These are phyloP conservation scores for Oryza punctata DNA, from an alignment of 176 grass and related monocot species.

Conservation along the genomic window DNA sequence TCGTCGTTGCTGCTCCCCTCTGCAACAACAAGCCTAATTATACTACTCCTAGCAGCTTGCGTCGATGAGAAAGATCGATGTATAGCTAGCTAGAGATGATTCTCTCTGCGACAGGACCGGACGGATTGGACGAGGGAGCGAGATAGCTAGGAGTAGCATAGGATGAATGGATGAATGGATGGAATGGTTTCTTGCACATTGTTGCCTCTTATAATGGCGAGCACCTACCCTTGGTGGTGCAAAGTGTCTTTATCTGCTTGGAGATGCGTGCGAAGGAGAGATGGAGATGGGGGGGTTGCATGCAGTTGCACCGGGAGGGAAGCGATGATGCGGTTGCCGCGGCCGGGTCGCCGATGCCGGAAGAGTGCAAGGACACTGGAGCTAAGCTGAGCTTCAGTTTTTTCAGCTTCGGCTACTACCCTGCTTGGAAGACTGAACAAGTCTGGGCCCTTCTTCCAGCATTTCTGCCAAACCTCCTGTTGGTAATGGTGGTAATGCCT, in stretches of 20 bases:
- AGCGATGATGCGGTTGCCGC: conserved; percentile 16
- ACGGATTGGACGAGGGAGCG: not conserved
- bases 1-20: too few relatives aligned
- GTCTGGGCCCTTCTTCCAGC: not conserved
- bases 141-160: not conserved
- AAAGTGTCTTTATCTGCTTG: not conserved
- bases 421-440: conserved; percentile 7
- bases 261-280: conserved; percentile 36
- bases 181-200: conserved; percentile 3
- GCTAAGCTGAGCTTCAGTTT: not conserved
- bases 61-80: not conserved
- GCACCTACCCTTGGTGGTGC: conserved; percentile 31
- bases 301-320: conserved; percentile 28
- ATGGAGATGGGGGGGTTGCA: not conserved
- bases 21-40: not conserved
- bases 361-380: conserved; percentile 21
- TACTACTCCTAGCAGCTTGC: not conserved
- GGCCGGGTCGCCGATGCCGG: conserved; percentile 16
- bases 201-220: conserved; percentile 55
- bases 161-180: not conserved
- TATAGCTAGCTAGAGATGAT: not conserved
- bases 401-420: not conserved
- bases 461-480: not conserved
- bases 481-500: conserved; percentile 17
- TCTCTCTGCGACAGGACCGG: not conserved